Evolutionary conservation across 2,329 filamentous ascomycete genomes (phyloP).

Genomic region (Aspergillus vadensis): DNA sequence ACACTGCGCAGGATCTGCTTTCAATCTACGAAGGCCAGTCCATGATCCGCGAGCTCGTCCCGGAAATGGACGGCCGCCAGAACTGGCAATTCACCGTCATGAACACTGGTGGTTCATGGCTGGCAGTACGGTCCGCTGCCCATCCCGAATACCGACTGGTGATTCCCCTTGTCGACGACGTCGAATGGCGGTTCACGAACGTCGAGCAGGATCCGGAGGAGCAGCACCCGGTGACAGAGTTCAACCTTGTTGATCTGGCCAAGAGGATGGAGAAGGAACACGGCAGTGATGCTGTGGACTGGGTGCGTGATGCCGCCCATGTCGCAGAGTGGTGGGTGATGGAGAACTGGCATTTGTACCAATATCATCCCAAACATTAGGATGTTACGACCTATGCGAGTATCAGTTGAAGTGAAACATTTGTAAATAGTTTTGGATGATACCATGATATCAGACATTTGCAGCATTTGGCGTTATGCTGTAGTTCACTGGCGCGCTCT

Average conservation of each 20-base stretch:
- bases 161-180: constrained; percentile 33
- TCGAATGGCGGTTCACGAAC: constrained; percentile 38
- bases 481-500: too few species aligned
- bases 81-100: constrained; percentile 40
- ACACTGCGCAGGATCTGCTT: constrained; percentile 29
- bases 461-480: too few species aligned
- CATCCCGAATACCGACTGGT: constrained; percentile 32
- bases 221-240: constrained; percentile 25
- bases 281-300: constrained; percentile 22
- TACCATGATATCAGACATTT: too few species aligned
- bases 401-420: too few species aligned
- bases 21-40: constrained; percentile 38
- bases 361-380: constrained; percentile 15
- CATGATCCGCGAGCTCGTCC: constrained; percentile 31
- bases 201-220: constrained; percentile 30
- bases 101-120: constrained; percentile 38
- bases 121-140: constrained; percentile 34
- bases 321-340: constrained; percentile 34
- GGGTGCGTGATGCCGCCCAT: constrained; percentile 31
- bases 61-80: constrained; percentile 22
- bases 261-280: constrained; percentile 20
- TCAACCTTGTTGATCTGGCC: constrained; percentile 27
- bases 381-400: too few species aligned
- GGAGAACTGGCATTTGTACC: constrained; percentile 33
- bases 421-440: too few species aligned